Conservation (phyloP, 192 early-diverging fungal species). For the Podila epicladia region DNA sequence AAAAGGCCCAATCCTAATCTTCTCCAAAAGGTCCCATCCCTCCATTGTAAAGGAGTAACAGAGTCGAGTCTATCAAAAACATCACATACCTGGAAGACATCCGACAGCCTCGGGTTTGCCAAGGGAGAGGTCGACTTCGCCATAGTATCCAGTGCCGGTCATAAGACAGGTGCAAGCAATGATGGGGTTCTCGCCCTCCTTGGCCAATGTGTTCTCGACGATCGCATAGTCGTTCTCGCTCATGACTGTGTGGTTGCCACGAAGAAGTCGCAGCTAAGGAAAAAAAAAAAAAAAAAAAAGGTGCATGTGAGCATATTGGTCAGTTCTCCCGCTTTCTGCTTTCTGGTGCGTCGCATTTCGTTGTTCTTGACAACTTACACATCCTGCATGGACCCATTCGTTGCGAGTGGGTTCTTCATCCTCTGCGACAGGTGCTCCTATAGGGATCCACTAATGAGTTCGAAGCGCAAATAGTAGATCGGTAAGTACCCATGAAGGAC, state of each 20-base stretch:
- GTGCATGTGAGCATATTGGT: neutral
- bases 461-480: neutral
- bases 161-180: slow-evolving; percentile 23
- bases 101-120: slow-evolving; percentile 24
- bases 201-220: slow-evolving; percentile 29
- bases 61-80: too few species aligned
- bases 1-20: neutral
- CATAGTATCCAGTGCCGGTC: slow-evolving; percentile 14
- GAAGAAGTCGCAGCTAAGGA: slow-evolving; percentile 16
- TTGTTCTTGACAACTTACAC: neutral
- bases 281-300: neutral
- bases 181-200: slow-evolving; percentile 33
- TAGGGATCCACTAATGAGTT: neutral
- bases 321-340: neutral
- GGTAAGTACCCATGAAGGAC: neutral
- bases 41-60: neutral
- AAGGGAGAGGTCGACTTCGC: slow-evolving; percentile 4
- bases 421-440: neutral
- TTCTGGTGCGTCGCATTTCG: neutral
- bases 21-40: neutral
- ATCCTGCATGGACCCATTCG: neutral
- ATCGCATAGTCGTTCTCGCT: slow-evolving; percentile 29
- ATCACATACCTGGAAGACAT: slow-evolving; percentile 16
- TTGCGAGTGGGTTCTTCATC: neutral
- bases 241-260: slow-evolving; percentile 17